Base-by-base conservation (phyloP, 1,284 basidiomycete genomes). In the Tilletia indica region DNA sequence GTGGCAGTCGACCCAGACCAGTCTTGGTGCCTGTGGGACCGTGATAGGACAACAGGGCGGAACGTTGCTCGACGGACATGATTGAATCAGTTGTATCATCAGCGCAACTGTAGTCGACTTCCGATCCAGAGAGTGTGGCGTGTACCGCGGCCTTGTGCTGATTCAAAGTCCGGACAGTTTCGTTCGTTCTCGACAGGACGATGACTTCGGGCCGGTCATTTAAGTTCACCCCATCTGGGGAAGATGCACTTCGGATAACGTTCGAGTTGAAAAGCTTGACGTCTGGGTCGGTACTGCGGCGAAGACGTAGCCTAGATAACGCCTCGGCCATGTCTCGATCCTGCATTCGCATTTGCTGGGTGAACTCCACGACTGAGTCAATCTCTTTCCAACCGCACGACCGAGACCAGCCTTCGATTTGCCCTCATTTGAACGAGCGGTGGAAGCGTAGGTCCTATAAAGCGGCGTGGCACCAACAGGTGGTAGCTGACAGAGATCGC, bases 401-500 rank as follows among this genome's bases (percentile, higher is more conserved):
- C 56, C 56, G 56, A 58, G 56, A 31, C 12, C 56, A 34, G 34
- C 56, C 21, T 25, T 58, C 2, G 56, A 21, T 4, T 58, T n/a
- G n/a, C n/a, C n/a, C n/a, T n/a, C n/a, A n/a, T n/a, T n/a, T n/a
- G n/a, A n/a, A n/a, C n/a, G n/a, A n/a, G n/a, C n/a, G n/a, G n/a
- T n/a, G n/a, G n/a, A n/a, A n/a, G n/a, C n/a, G n/a, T n/a, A n/a
- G n/a, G n/a, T n/a, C 4, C n/a, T 31, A 25, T 31, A 58, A 2
- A 58, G 21, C 16, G 16, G 2, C 2, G 56, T 34, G 2, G 12
- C 2, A 4, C 21, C 56, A 12, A 58, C 16, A n/a, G 56, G 56
- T 21, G 56, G 56, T 9, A 58, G 56, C 12, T 58, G 56, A 31
- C 56, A 58, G n/a, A 58, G 21, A 58, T 58, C 56, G 25, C 56